These are phyloP conservation scores for Monosporascus sp. DNA, from an alignment of 2,329 filamentous ascomycete species.

Conservation along the genomic window DNA sequence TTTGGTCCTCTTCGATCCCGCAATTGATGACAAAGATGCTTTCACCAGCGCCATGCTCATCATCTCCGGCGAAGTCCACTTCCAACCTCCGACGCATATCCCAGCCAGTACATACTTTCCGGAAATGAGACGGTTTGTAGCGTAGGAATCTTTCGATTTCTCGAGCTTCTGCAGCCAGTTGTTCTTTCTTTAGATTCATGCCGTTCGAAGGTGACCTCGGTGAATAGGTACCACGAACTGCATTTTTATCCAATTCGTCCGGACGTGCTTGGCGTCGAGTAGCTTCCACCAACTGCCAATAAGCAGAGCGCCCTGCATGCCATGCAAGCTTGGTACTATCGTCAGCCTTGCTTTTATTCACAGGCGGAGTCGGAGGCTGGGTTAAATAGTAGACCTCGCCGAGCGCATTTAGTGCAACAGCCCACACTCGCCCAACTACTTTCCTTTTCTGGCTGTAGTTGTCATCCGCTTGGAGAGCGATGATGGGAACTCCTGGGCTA, in stretches of 20 bases:
- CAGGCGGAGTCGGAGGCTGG: slow-evolving; percentile 56
- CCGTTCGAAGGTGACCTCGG: slow-evolving; percentile 71
- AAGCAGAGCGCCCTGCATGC: slow-evolving; percentile 70
- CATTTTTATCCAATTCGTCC: slow-evolving; percentile 66
- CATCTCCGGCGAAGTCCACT: slow-evolving; percentile 83
- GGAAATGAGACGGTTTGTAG: slow-evolving; percentile 72
- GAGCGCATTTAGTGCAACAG: slow-evolving; percentile 87
- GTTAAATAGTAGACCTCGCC: slow-evolving; percentile 86
- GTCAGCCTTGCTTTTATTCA: slow-evolving; percentile 43
- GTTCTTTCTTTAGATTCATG: slow-evolving; percentile 64
- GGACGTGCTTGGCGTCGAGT: slow-evolving; percentile 67
- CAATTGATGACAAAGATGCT: slow-evolving; percentile 68
- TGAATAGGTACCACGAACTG: slow-evolving; percentile 69
- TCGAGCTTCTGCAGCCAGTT: slow-evolving; percentile 68
- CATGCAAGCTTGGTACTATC: slow-evolving; percentile 65
- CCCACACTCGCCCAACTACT: slow-evolving; percentile 70
- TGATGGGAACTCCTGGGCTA: slow-evolving; percentile 87
- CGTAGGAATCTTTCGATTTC: slow-evolving; percentile 75
- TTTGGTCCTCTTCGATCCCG: slow-evolving; percentile 56
- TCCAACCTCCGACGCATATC: slow-evolving; percentile 83
- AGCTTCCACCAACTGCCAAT: slow-evolving; percentile 75
- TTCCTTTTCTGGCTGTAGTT: slow-evolving; percentile 68
- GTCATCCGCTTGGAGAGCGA: slow-evolving; percentile 79
- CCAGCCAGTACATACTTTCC: slow-evolving; percentile 75
- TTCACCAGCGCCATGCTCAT: slow-evolving; percentile 72